Conservation (phyloP, 768 basidiomycete species). For the Suillus plorans region DNA sequence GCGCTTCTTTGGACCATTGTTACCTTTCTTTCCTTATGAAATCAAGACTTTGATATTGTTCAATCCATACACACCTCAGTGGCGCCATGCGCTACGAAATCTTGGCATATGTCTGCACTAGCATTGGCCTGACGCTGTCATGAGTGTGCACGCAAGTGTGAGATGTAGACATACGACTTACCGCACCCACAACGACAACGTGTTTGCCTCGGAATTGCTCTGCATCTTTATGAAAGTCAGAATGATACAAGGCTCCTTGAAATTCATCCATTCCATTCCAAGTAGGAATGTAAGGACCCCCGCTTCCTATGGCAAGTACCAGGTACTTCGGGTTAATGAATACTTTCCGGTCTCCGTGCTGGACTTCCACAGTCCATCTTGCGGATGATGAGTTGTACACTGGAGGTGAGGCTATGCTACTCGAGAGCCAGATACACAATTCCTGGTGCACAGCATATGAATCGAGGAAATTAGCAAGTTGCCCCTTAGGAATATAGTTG, state of each 20-base stretch:
- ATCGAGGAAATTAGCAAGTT: neutral
- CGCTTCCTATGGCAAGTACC: neutral
- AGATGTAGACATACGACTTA: neutral
- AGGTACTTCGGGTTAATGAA: neutral
- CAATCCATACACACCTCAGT: neutral
- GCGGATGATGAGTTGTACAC: neutral
- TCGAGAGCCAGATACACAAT: neutral
- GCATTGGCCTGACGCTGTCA: neutral
- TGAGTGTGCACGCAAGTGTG: neutral
- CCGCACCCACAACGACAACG: neutral
- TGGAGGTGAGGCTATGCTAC: neutral
- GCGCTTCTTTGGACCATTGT: neutral
- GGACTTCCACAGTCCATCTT: neutral
- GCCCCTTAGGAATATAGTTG: neutral
- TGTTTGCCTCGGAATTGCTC: neutral
- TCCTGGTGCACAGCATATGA: neutral
- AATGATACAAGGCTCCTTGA: neutral
- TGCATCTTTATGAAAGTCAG: neutral
- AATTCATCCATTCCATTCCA: neutral
- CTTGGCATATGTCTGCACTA: neutral
- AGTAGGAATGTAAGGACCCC: neutral
- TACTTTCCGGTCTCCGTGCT: neutral
- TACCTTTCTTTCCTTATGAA: neutral
- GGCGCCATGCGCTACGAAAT: neutral
- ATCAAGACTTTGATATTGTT: neutral